Base-by-base conservation (phyloP, 163 green algal species). In the Chlamydomonas reinhardtii region DNA sequence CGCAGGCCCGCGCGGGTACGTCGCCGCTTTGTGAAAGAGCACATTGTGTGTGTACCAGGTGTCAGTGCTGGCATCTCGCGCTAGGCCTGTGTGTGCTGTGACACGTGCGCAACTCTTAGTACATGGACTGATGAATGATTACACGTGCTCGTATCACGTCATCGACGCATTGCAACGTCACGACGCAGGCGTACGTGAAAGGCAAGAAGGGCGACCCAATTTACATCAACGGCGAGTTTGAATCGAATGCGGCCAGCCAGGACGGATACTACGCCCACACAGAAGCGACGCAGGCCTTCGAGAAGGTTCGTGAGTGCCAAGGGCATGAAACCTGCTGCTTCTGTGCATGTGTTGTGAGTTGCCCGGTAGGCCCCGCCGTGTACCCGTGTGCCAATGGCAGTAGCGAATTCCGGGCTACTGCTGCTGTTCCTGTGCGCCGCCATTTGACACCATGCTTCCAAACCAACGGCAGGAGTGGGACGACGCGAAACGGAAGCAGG, bases 1-100 rank as follows among this genome's bases (percentile, higher is more conserved):
- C 82, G 85, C 27, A 76, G 90, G 6, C 90, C 88, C 6, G 73
- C 52, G 15, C 88, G 86, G 84, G 90, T 93, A 32, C 19, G 82
- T 76, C 31, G 9, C 39, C 8, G 39, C 39, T 48, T 48, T n/a
- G n/a, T n/a, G n/a, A n/a, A n/a, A n/a, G n/a, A n/a, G n/a, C n/a
- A n/a, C n/a, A n/a, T 48, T 48, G 39, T 48, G 5, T 48, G 5
- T 5, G 39, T 5, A 8, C 5, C 39, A 14, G 39, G 39, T 8
- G 8, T 48, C 39, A 48, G 39, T 8, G 39, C 39, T 8, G 5
- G 39, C 39, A 5, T 5, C 39, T 48, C 5, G 39, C 39, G 8
- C 5, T 8, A 8, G 39, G 39, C 39, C 39, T 5, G 59, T 27
- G 52, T 82, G 27, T 6, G 1, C 31, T 71, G 8, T 82, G 48